These are phyloP conservation scores for Trametes cinnabarina DNA, from an alignment of 768 basidiomycete species.

Conservation along the genomic window DNA sequence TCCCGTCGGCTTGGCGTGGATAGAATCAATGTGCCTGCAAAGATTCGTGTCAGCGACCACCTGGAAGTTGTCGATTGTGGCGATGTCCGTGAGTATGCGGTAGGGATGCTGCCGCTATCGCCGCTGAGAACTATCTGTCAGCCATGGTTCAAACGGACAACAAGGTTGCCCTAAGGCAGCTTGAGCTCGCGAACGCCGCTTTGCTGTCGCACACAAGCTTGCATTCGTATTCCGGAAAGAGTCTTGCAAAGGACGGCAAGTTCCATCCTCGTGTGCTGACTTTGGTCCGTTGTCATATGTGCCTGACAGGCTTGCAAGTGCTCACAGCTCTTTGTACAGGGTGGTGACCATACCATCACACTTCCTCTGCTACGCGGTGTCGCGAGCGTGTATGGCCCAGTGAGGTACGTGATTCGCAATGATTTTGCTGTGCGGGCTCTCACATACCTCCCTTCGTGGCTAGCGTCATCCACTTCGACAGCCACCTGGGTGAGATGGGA, in stretches of 20 bases:
- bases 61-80: slow-evolving; percentile 33
- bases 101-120: too few species aligned
- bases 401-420: slow-evolving; percentile 18
- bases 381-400: slow-evolving; percentile 31
- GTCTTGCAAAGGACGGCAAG: slow-evolving; percentile 33
- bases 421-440: background rate
- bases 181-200: slow-evolving; percentile 31
- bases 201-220: slow-evolving; percentile 20
- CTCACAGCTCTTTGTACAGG: slow-evolving; percentile 10
- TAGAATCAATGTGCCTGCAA: slow-evolving; percentile 31
- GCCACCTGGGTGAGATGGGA: slow-evolving; percentile 30
- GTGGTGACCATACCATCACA: slow-evolving; percentile 33
- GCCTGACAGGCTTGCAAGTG: background rate
- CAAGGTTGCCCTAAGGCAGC: slow-evolving; percentile 33
- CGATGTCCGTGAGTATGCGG: slow-evolving; percentile 28
- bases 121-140: background rate
- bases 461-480: slow-evolving; percentile 36
- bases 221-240: slow-evolving; percentile 16
- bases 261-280: slow-evolving; percentile 35
- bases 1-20: slow-evolving; percentile 30
- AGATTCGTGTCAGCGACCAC: slow-evolving; percentile 27
- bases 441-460: background rate
- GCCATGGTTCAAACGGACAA: slow-evolving; percentile 30
- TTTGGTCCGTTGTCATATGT: slow-evolving; percentile 17
- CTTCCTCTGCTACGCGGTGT: slow-evolving; percentile 33